These are phyloP conservation scores for Myriosclerotinia duriaeana DNA, from an alignment of 2,329 filamentous ascomycete genomes.

Conservation along the genomic window DNA sequence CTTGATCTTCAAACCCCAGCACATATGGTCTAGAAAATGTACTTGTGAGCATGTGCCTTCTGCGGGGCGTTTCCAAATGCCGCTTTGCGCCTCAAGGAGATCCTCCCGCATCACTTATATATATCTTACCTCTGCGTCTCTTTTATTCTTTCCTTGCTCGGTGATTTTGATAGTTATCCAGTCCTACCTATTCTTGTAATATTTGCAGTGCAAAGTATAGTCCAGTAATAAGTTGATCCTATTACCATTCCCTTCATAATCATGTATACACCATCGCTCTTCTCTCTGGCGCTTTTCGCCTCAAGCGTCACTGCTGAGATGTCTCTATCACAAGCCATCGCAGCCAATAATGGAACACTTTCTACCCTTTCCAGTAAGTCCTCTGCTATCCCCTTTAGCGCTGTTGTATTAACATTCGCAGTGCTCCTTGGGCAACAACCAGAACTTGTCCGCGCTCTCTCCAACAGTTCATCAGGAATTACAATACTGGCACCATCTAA, in stretches of 20 bases:
- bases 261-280: constrained; percentile 20
- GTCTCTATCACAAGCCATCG: constrained; percentile 8
- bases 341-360: constrained; percentile 8
- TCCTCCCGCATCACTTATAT: constrained; percentile 3
- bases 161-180: constrained; percentile 17
- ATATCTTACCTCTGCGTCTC: not conserved
- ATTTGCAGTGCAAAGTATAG: constrained; percentile 20
- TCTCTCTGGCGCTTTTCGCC: constrained; percentile 11
- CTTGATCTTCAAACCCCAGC: not conserved
- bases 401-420: not conserved
- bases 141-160: not conserved
- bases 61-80: constrained; percentile 12
- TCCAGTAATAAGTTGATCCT: constrained; percentile 20
- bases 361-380: constrained; percentile 18
- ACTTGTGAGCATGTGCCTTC: not conserved
- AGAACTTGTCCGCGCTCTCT: constrained; percentile 7
- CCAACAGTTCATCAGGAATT: constrained; percentile 15
- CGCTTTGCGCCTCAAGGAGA: not conserved
- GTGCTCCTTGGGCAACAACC: constrained; percentile 23
- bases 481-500: constrained; percentile 43
- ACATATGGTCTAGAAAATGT: not conserved
- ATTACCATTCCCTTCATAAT: constrained; percentile 17
- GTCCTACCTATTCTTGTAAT: constrained; percentile 1
- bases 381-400: not conserved
- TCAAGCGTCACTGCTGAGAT: constrained; percentile 9